These are phyloP conservation scores for Ophidiomyces ophidiicola DNA, from an alignment of 2,329 filamentous ascomycete species.

Conservation along the genomic window DNA sequence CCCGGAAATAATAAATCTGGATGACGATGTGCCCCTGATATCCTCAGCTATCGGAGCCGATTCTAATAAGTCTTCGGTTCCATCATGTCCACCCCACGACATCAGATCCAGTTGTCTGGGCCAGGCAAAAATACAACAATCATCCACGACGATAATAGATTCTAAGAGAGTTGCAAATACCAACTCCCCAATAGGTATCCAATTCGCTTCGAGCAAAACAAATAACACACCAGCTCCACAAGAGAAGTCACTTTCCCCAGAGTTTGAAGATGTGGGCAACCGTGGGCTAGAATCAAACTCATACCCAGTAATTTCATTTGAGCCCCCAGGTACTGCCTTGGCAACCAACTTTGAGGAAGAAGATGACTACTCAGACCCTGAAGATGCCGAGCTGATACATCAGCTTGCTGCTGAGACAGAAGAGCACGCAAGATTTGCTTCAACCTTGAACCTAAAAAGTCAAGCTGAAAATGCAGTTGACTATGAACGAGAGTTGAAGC, in stretches of 20 bases:
- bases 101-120: not conserved
- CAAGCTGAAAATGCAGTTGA: slow-evolving; percentile 58
- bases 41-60: not conserved
- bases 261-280: slow-evolving; percentile 40
- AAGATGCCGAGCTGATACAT: slow-evolving; percentile 77
- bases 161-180: not conserved
- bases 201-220: not conserved
- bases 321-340: not conserved
- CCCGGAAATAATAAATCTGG: slow-evolving; percentile 14
- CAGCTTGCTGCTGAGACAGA: slow-evolving; percentile 83
- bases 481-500: slow-evolving; percentile 77
- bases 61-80: not conserved
- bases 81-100: too few species aligned
- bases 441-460: slow-evolving; percentile 66
- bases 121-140: not conserved
- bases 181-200: not conserved
- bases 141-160: not conserved
- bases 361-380: slow-evolving; percentile 63
- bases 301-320: not conserved
- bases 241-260: slow-evolving; percentile 34
- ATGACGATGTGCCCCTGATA: not conserved
- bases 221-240: not conserved
- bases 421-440: slow-evolving; percentile 87
- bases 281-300: not conserved
- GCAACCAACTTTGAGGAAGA: slow-evolving; percentile 11